Evolutionary conservation across 768 basidiomycete species (phyloP).

Genomic region (Chlorophyllum brunneum): DNA sequence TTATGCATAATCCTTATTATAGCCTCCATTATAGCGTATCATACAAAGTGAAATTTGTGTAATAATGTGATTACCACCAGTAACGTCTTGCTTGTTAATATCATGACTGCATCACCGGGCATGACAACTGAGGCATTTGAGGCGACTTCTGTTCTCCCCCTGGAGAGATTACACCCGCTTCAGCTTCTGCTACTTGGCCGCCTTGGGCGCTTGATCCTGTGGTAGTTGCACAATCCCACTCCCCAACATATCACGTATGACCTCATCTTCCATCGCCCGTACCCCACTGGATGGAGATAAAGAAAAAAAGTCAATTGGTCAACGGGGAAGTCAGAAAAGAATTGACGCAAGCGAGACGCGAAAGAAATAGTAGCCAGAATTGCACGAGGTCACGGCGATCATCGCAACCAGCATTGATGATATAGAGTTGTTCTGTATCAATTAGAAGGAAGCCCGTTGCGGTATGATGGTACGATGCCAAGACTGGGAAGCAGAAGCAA

Average conservation of each 20-base stretch:
- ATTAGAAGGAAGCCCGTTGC: too few species aligned
- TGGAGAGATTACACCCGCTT: too few species aligned
- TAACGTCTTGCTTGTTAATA: too few species aligned
- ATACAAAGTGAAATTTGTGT: too few species aligned
- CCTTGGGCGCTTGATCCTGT: constrained; percentile 24
- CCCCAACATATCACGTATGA: constrained; percentile 45
- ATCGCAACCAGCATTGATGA: not conserved
- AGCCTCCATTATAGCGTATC: too few species aligned
- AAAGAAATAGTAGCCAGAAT: not conserved
- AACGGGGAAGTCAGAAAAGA: not conserved
- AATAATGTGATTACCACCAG: too few species aligned
- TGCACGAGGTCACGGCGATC: not conserved
- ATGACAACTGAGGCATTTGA: too few species aligned
- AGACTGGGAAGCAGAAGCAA: constrained; percentile 8
- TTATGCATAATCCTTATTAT: too few species aligned
- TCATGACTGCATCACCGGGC: too few species aligned
- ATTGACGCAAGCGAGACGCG: not conserved
- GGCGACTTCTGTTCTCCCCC: too few species aligned
- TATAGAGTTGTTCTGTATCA: not conserved
- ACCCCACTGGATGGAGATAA: constrained; percentile 47
- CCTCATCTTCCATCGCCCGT: constrained; percentile 37
- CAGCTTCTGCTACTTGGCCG: constrained; percentile 17
- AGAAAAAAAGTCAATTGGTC: not conserved
- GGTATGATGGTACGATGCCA: too few species aligned
- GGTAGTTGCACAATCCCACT: constrained; percentile 57